Percentiles rank a stretch among this genome's conserved stretches.
Evolutionary conservation across 495 filamentous ascomycete genomes (phyloP).

Genomic region (Glonium stellatum): DNA sequence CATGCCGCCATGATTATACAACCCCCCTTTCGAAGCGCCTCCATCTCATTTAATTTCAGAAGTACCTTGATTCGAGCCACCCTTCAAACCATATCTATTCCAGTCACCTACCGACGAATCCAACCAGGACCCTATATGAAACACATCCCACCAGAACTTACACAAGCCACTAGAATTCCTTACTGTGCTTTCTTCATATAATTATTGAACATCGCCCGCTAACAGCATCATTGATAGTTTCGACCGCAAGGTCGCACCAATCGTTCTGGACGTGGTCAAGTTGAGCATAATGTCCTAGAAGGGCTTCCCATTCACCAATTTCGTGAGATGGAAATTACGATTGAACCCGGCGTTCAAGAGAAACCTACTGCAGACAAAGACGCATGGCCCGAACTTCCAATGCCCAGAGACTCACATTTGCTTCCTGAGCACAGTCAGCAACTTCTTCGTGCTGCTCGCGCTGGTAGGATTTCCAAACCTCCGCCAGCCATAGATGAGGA

Average conservation of each 20-base stretch:
- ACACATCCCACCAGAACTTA: too few relatives aligned
- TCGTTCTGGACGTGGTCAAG: slow-evolving; percentile 61
- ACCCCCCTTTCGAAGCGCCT: too few relatives aligned
- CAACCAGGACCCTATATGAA: too few relatives aligned
- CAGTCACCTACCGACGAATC: too few relatives aligned
- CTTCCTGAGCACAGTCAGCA: slow-evolving; percentile 66
- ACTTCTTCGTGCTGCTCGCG: slow-evolving; percentile 75
- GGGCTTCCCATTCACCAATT: slow-evolving; percentile 91
- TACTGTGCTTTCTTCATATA: neutral
- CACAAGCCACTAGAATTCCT: too few relatives aligned
- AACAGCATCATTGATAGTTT: slow-evolving; percentile 38
- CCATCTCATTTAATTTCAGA: too few relatives aligned
- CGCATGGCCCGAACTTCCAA: slow-evolving; percentile 56
- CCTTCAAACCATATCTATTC: too few relatives aligned
- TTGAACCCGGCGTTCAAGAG: slow-evolving; percentile 57
- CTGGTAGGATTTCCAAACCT: slow-evolving; percentile 61
- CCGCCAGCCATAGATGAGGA: slow-evolving; percentile 44
- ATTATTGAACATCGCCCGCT: slow-evolving; percentile 36
- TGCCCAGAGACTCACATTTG: slow-evolving; percentile 83
- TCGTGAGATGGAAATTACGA: slow-evolving; percentile 58
- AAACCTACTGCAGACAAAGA: slow-evolving; percentile 38
- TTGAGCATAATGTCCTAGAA: slow-evolving; percentile 93
- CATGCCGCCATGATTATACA: too few relatives aligned
- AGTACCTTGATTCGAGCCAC: too few relatives aligned
- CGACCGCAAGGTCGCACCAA: slow-evolving; percentile 56